These are phyloP conservation scores for Erysiphe neolycopersici DNA, from an alignment of 2,329 filamentous ascomycete genomes.

Conservation along the genomic window DNA sequence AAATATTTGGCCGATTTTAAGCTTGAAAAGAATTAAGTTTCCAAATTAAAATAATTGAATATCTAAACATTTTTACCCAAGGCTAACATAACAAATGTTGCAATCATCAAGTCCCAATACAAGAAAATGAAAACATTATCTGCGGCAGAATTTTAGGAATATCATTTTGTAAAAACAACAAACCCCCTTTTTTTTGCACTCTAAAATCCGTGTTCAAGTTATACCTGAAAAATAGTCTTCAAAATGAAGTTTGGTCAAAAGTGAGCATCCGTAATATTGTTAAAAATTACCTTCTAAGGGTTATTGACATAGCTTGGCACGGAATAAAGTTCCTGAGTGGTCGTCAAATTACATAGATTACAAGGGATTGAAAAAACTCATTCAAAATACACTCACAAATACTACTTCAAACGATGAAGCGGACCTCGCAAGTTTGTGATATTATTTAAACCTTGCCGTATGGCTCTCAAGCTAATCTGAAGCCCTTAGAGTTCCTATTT, in stretches of 20 bases:
- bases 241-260: slow-evolving; percentile 36
- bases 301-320: slow-evolving; percentile 31
- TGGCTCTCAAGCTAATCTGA: not conserved
- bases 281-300: slow-evolving; percentile 2
- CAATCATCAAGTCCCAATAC: too few species aligned
- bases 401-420: slow-evolving; percentile 43
- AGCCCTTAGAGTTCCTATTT: slow-evolving; percentile 67
- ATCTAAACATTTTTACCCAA: too few species aligned
- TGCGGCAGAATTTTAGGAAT: too few species aligned
- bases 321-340: slow-evolving; percentile 75
- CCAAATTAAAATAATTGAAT: too few species aligned
- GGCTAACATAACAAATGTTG: too few species aligned
- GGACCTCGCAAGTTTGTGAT: slow-evolving; percentile 58
- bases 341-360: slow-evolving; percentile 66
- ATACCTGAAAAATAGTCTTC: too few species aligned
- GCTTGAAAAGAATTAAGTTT: too few species aligned
- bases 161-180: too few species aligned
- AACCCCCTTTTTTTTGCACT: too few species aligned
- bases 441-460: not conserved
- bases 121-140: too few species aligned
- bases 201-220: too few species aligned
- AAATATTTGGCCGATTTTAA: too few species aligned
- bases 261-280: slow-evolving; percentile 16
- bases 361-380: slow-evolving; percentile 80
- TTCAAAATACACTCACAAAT: slow-evolving; percentile 46